Evolutionary conservation across 192 early-diverging fungal genomes (phyloP).

Genomic region (Gigaspora rosea): DNA sequence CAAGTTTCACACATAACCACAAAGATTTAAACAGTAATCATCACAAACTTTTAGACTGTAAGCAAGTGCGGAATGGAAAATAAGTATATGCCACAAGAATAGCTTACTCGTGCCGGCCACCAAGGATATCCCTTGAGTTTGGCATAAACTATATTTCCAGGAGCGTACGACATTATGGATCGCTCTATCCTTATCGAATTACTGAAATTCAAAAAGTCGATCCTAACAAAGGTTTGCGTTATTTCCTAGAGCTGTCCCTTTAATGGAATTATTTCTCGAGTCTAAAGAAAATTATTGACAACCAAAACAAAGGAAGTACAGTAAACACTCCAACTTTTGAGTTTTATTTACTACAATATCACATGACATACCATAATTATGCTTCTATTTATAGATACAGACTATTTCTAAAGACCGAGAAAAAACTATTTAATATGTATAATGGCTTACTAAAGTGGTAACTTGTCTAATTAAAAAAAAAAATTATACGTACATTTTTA

Average conservation of each 20-base stretch:
- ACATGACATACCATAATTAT: too few relatives aligned
- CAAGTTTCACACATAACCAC: background rate
- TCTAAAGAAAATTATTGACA: background rate
- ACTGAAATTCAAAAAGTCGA: background rate
- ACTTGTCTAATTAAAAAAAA: too few relatives aligned
- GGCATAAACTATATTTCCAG: conserved; percentile 58
- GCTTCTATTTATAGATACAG: too few relatives aligned
- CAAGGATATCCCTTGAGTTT: conserved; percentile 63
- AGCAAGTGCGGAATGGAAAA: background rate
- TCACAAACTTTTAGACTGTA: background rate
- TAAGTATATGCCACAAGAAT: background rate
- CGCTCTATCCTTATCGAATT: background rate
- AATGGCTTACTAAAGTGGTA: too few relatives aligned
- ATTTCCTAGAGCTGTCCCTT: background rate
- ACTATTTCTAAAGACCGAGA: too few relatives aligned
- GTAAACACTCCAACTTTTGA: background rate
- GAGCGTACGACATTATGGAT: conserved; percentile 37
- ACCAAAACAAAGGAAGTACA: background rate
- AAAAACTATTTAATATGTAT: too few relatives aligned
- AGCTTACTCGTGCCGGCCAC: conserved; percentile 65
- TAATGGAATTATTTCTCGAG: background rate
- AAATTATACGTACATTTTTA: too few relatives aligned
- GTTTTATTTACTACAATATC: too few relatives aligned
- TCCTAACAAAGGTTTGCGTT: background rate
- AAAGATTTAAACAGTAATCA: background rate